These are phyloP conservation scores for Biscogniauxia marginata DNA, from an alignment of 2,329 filamentous ascomycete genomes.

Conservation along the genomic window DNA sequence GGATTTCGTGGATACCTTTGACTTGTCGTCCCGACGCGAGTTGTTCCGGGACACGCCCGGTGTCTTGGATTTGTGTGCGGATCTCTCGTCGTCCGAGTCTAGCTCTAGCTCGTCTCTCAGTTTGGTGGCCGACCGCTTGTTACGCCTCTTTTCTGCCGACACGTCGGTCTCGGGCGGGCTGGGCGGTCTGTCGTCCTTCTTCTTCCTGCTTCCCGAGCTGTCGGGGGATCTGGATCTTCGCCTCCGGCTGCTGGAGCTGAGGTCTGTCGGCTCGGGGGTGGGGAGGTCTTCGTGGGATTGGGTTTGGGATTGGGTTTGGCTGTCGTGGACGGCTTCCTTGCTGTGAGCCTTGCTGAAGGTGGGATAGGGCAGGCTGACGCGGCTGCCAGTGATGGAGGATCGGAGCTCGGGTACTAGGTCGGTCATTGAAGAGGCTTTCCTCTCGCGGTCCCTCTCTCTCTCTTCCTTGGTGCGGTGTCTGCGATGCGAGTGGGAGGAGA, in stretches of 20 bases:
- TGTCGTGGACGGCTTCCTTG: conserved; percentile 75
- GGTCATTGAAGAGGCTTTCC: conserved; percentile 31
- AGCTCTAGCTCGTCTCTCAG: conserved; percentile 41
- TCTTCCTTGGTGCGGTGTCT: conserved; percentile 33
- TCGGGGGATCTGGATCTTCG: conserved; percentile 49
- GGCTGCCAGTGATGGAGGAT: conserved; percentile 25
- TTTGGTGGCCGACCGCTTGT: conserved; percentile 33
- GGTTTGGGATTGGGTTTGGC: conserved; percentile 38
- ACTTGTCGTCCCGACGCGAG: conserved; percentile 49
- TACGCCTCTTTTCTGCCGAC: conserved; percentile 44
- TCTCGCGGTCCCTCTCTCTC: conserved; percentile 30
- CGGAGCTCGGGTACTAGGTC: conserved; percentile 34
- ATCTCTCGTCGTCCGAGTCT: conserved; percentile 35
- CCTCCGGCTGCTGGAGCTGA: conserved; percentile 52
- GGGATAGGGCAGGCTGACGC: conserved; percentile 34
- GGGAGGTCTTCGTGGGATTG: conserved; percentile 43
- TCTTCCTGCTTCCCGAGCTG: conserved; percentile 40
- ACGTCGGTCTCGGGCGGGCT: conserved; percentile 65
- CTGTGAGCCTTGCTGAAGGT: conserved; percentile 71
- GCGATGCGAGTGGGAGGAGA: conserved; percentile 26
- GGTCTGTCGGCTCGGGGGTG: conserved; percentile 72
- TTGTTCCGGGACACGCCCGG: conserved; percentile 44
- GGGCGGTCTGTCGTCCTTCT: conserved; percentile 53
- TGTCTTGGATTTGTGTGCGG: conserved; percentile 46
- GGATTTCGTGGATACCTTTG: conserved; percentile 54